Conservation (phyloP, 208 protist species). For the Wallacemonas sp. region DNA sequence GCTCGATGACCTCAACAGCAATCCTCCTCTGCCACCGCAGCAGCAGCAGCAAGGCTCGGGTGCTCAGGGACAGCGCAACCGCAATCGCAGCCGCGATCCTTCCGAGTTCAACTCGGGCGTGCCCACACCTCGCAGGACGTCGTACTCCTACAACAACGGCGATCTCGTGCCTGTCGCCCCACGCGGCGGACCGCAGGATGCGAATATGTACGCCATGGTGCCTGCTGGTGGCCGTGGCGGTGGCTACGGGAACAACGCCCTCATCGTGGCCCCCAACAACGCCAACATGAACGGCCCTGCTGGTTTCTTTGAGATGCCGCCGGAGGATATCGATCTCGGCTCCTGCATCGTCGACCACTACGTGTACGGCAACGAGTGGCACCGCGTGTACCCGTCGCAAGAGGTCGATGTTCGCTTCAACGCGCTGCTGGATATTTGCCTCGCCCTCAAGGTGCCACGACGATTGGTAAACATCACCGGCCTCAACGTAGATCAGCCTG, state of each 20-base stretch:
- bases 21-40: neutral
- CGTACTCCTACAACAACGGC: constrained; percentile 20
- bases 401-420: constrained; percentile 68
- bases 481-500: constrained; percentile 62
- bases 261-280: constrained; percentile 15
- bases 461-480: constrained; percentile 58
- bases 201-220: constrained; percentile 16
- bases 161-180: constrained; percentile 12
- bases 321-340: constrained; percentile 46
- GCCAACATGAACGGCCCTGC: neutral
- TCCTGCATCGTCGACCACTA: constrained; percentile 70
- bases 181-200: neutral
- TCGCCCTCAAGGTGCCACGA: constrained; percentile 70
- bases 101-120: constrained; percentile 32
- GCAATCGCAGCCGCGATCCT: constrained; percentile 21
- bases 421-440: constrained; percentile 77
- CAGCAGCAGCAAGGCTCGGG: too few relatives aligned
- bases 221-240: constrained; percentile 20
- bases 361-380: constrained; percentile 78
- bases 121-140: neutral
- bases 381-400: constrained; percentile 53
- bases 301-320: constrained; percentile 6
- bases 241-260: constrained; percentile 15
- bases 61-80: too few relatives aligned
- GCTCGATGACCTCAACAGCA: constrained; percentile 35